A percentile compares a stretch with the other conserved stretches of the same genome.
These are phyloP conservation scores for Yarrowia alimentaria DNA, from an alignment of 805 yeast genomes.

Conservation along the genomic window DNA sequence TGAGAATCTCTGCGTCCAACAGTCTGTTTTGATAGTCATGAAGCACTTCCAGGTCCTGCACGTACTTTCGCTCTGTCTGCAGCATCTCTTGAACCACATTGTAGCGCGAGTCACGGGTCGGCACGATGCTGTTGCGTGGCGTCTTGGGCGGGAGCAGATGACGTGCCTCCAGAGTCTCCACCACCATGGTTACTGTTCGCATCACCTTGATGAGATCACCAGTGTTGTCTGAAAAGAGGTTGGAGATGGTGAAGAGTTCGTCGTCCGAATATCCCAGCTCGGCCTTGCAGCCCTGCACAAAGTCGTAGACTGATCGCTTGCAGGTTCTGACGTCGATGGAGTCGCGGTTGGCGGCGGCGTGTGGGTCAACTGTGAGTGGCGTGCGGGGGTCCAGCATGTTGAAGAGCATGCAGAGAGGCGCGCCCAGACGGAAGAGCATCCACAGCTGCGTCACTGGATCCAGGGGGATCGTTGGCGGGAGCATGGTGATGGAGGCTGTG, in stretches of 20 bases:
- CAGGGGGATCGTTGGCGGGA: constrained; percentile 62
- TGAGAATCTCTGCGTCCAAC: constrained; percentile 59
- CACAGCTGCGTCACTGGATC: constrained; percentile 94
- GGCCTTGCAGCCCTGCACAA: constrained; percentile 78
- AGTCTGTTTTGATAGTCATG: constrained; percentile 67
- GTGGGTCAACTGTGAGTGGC: constrained; percentile 38
- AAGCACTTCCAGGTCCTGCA: constrained; percentile 81
- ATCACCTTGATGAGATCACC: constrained; percentile 65
- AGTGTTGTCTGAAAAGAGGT: constrained; percentile 80
- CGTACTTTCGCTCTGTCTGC: constrained; percentile 89
- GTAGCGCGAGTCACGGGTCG: constrained; percentile 57
- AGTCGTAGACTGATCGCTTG: constrained; percentile 86
- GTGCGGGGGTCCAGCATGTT: constrained; percentile 62
- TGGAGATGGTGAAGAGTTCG: constrained; percentile 82
- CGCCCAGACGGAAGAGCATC: constrained; percentile 86
- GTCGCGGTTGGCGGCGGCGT: constrained; percentile 37
- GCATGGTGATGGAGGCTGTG: constrained; percentile 58
- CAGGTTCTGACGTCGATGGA: constrained; percentile 79
- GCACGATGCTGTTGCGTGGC: constrained; percentile 38
- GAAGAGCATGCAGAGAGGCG: constrained; percentile 83
- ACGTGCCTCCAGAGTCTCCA: constrained; percentile 45
- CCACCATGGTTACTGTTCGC: constrained; percentile 64
- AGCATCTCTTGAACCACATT: constrained; percentile 82
- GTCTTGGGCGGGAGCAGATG: constrained; percentile 31
- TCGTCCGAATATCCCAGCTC: constrained; percentile 74